Base-by-base conservation (phyloP, 345 rosid species). In the Schrenkiella parvula region DNA sequence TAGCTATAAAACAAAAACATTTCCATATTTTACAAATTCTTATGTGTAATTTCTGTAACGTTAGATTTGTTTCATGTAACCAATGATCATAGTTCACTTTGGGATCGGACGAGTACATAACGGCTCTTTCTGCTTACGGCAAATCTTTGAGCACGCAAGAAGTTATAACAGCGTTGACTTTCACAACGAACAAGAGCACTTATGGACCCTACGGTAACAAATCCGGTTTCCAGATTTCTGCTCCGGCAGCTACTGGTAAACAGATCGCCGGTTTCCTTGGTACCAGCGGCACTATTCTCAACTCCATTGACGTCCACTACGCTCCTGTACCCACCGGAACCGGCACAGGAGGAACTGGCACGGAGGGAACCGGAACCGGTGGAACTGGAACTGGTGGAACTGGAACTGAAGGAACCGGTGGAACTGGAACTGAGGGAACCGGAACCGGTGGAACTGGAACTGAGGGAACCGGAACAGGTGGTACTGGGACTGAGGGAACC, bases 191-290 rank as follows among this genome's bases (percentile, higher is more conserved):
- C 71, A 76, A 76, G 75, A 21, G 1, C 4, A 63, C 79, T 21
- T 55, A 43, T 56, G 79, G 79, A 23, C 75, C 79, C 1, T 76
- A 61, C 60, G 79, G 79, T 10, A 70, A 26, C 35, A 68, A 69
- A 70, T 22, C 79, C 28, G 47, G 79, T 51, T 57, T 3, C 55
- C 72, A 74, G 68, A 66, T 67, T 17, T 74, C 78, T 38, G 72
- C 68, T 67, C 68, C 61, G 1, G 61, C 37, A 6, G 43, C 52
- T 0, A 58, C 61, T 15, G 78, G 78, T 60, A 67, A 74, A 51
- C 77, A 73, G 58, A 67, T 74, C 37, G 54, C 68, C 28, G 78
- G 78, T 37, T 74, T 74, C 47, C 62, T 38, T 74, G 78, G 78
- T 5, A 34, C 58, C 13, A 55, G 77, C 38, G 43, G 65, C 65